Percentiles rank a stretch among this genome's conserved stretches.
These are phyloP conservation scores for Aureobasidium sp. DNA, from an alignment of 2,329 filamentous ascomycete genomes.

Conservation along the genomic window DNA sequence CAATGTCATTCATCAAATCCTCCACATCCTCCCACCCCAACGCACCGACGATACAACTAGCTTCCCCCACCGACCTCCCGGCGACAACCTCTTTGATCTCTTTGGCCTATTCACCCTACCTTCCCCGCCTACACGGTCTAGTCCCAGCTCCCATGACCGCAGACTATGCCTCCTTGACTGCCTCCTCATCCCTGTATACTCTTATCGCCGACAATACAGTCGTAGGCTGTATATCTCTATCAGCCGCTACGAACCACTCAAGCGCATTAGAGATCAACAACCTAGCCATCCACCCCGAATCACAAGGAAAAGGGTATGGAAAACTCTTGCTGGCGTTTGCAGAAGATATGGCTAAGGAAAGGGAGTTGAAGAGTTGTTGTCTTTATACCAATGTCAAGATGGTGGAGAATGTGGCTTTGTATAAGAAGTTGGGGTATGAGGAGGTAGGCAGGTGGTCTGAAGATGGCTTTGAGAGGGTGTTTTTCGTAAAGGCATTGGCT, in stretches of 20 bases:
- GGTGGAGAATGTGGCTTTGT: background rate
- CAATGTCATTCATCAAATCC: no score
- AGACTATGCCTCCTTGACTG: background rate
- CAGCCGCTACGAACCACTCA: no score
- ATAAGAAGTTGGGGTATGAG: background rate
- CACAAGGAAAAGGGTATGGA: background rate
- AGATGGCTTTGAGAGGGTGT: slow-evolving; percentile 3
- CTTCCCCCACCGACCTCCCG: background rate
- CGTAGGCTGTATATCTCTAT: background rate
- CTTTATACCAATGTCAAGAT: slow-evolving; percentile 10
- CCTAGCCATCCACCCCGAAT: background rate
- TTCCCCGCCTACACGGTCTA: background rate
- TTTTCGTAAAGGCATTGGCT: background rate
- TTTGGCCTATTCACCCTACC: background rate
- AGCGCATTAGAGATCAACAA: background rate
- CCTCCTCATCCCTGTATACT: background rate
- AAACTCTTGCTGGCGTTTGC: background rate
- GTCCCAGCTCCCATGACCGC: background rate
- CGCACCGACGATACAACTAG: no score
- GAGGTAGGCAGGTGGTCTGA: background rate
- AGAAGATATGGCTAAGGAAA: background rate
- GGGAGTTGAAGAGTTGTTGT: no score
- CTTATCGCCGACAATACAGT: background rate
- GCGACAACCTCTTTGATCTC: background rate
- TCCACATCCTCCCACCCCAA: no score